phyloP scores from a whole-genome alignment of 306 rosid genomes.

The Cicer arietinum region DNA sequence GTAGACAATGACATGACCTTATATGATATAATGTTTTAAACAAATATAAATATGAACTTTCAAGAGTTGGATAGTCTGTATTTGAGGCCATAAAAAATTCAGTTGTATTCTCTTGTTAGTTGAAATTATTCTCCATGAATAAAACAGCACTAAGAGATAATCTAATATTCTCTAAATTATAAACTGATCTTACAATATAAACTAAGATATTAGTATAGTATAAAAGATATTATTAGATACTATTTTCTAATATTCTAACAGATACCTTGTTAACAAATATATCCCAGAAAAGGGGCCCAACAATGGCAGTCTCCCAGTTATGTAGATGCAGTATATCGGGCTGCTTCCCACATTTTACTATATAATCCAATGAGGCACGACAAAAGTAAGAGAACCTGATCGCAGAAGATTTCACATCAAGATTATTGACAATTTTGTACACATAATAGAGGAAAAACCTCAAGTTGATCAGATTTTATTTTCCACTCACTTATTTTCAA shows the following conservation, averaged over 20 bases:
- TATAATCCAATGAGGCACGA: slow-evolving; percentile 90
- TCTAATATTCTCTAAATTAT: too few relatives aligned
- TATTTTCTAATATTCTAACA: not conserved
- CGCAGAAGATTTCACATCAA: slow-evolving; percentile 42
- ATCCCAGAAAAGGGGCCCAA: slow-evolving; percentile 98
- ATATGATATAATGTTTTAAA: not conserved
- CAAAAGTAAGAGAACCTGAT: slow-evolving; percentile 89
- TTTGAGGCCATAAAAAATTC: too few relatives aligned
- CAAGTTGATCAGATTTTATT: slow-evolving; percentile 20
- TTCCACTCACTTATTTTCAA: slow-evolving; percentile 7
- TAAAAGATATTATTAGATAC: too few relatives aligned
- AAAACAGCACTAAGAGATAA: too few relatives aligned
- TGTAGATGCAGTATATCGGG: slow-evolving; percentile 90
- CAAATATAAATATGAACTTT: too few relatives aligned
- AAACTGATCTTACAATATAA: too few relatives aligned
- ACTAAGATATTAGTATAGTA: too few relatives aligned
- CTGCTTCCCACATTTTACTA: slow-evolving; percentile 82
- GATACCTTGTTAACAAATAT: slow-evolving; percentile 74
- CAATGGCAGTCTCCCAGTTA: slow-evolving; percentile 92
- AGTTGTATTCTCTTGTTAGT: too few relatives aligned
- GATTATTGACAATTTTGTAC: slow-evolving; percentile 32
- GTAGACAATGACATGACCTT: not conserved
- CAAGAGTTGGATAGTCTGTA: too few relatives aligned
- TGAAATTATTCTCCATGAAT: too few relatives aligned
- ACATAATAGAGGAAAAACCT: slow-evolving; percentile 32